A percentile compares a stretch with the other conserved stretches of the same genome.
phyloP scores from a whole-genome alignment of 1,284 basidiomycete genomes.

The Papiliotrema nemorosa region DNA sequence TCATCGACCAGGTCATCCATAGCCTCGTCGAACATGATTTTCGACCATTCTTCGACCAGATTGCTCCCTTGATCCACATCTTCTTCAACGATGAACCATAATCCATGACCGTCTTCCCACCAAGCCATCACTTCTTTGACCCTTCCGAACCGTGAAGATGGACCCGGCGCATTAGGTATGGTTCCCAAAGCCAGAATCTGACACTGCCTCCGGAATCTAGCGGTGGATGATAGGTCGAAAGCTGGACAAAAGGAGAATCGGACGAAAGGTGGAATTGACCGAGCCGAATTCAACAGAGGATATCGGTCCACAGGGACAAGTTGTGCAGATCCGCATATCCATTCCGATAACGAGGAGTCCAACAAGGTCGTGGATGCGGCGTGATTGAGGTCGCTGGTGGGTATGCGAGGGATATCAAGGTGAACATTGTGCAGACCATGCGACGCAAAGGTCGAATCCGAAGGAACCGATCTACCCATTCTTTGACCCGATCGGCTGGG shows the following conservation, averaged over 20 bases:
- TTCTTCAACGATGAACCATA: constrained; percentile 23
- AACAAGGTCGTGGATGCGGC: not conserved
- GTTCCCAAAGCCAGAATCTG: constrained; percentile 28
- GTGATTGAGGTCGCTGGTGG: not conserved
- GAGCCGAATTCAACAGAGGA: constrained; percentile 7
- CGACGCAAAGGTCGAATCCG: constrained; percentile 2
- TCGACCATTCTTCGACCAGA: constrained; percentile 15
- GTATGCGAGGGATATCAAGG: constrained; percentile 5
- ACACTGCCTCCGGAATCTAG: constrained; percentile 21
- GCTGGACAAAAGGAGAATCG: constrained; percentile 5
- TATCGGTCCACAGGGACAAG: constrained; percentile 11
- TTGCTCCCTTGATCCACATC: not conserved
- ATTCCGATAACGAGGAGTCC: constrained; percentile 1
- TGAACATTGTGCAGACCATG: constrained; percentile 10
- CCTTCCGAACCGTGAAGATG: not conserved
- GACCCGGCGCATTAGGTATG: constrained; percentile 1
- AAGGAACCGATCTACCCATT: not conserved
- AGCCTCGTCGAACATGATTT: constrained; percentile 6
- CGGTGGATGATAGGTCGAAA: not conserved
- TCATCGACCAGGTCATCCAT: constrained; percentile 9
- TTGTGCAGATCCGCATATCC: constrained; percentile 6
- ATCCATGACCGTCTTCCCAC: constrained; percentile 35
- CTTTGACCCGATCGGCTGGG: too few species aligned
- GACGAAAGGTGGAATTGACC: not conserved
- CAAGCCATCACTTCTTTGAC: constrained; percentile 20